Base-by-base conservation (phyloP, 169 alveolate species). In the Cryptosporidium xiaoi region DNA sequence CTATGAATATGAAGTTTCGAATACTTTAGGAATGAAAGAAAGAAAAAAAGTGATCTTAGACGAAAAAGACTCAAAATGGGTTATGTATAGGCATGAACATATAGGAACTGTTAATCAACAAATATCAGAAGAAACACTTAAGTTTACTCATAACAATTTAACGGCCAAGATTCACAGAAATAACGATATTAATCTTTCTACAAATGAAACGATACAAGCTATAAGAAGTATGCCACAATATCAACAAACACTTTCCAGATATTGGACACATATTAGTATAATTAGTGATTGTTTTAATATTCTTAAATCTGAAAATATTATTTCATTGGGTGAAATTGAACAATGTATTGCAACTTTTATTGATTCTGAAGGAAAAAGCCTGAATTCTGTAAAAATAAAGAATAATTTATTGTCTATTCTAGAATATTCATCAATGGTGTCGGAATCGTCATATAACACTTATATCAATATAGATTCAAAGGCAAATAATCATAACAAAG, bases 231-330 rank as follows among this genome's bases (percentile, higher is more conserved):
- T 94, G 34, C 96, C 96, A 12, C 89, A 94, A 64, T 67, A 90
- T 20, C 95, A 93, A 83, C 91, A 91, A 24, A 64, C 93, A 71
- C 77, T 94, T 62, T 94, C 93, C 27, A 90, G 90, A 69, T 94
- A 93, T 69, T 94, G 96, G 96, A 89, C 93, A 2, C 96, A 94
- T 82, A 67, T 93, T 10, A 71, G 91, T 33, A 65, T 94, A 51
- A 91, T 93, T 20, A 93, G 93, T 20, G 90, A 71, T 13, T 92
- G 94, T 24, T 94, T 91, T 69, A 67, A 91, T 62, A 69, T 66
- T 3, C 82, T 94, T 29, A 91, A 94, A 71, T 58, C 66, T 13
- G 66, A 56, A 48, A 44, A 91, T 34, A 55, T 94, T 31, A 90
- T 92, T 16, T 67, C 82, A 50, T 34, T 92, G 3, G 95, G 95